A percentile compares a stretch with the other conserved stretches of the same genome.
Conservation (phyloP, 768 basidiomycete species). For the Trametes elegans region DNA sequence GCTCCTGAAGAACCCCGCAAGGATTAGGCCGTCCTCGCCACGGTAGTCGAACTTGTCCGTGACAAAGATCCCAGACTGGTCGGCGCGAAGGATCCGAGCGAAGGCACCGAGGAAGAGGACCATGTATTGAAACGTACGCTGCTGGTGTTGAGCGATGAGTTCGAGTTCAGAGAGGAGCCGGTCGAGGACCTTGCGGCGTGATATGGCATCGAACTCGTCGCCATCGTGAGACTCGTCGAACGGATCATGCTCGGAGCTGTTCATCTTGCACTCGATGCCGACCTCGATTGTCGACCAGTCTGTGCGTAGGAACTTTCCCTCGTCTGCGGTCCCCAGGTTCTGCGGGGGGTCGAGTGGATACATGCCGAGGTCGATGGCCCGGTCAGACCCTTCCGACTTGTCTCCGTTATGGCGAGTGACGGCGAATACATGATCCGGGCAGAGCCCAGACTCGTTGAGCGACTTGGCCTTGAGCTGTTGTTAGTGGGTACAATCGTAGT, state of each 20-base stretch:
- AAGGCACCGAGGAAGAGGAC: not conserved
- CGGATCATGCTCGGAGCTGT: not conserved
- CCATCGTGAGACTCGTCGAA: not conserved
- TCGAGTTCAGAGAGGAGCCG: conserved; percentile 2
- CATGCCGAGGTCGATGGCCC: too few relatives aligned
- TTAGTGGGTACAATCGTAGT: too few relatives aligned
- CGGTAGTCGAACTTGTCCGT: conserved; percentile 9
- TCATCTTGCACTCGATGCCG: conserved; percentile 5
- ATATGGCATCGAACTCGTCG: not conserved
- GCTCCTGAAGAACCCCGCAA: not conserved
- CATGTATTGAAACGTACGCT: not conserved
- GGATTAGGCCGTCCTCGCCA: not conserved
- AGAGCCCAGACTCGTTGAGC: too few relatives aligned
- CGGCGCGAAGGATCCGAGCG: not conserved
- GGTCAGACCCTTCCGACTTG: too few relatives aligned
- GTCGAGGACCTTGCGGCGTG: not conserved
- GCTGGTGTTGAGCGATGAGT: not conserved
- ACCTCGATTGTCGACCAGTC: conserved; percentile 5
- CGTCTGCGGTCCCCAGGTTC: too few relatives aligned
- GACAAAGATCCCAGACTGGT: not conserved
- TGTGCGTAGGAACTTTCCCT: too few relatives aligned
- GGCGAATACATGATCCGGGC: too few relatives aligned
- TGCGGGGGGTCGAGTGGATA: too few relatives aligned
- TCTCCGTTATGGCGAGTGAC: too few relatives aligned
- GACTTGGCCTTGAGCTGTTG: too few relatives aligned